Percentiles rank a stretch among this genome's conserved stretches.
These are phyloP conservation scores for Sporothrix pallida DNA, from an alignment of 2,329 filamentous ascomycete species.

Conservation along the genomic window DNA sequence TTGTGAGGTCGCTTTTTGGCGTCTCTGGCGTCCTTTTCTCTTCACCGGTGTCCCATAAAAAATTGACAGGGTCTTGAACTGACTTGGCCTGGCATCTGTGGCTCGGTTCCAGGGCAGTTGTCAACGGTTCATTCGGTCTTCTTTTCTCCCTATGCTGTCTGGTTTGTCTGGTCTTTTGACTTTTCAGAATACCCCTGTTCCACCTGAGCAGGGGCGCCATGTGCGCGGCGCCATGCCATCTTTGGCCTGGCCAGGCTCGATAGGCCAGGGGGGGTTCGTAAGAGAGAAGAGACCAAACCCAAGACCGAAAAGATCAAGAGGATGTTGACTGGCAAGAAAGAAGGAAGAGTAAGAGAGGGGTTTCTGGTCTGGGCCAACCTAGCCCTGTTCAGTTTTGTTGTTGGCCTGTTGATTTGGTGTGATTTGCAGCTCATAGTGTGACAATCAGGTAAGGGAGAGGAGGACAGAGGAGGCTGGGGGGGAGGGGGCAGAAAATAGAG, in stretches of 20 bases:
- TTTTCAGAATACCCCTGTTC: constrained; percentile 1
- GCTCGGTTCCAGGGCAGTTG: constrained; percentile 12
- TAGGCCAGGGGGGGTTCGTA: neutral
- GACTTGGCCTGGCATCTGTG: neutral
- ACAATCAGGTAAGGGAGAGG: neutral
- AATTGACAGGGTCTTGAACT: neutral
- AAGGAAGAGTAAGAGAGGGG: neutral
- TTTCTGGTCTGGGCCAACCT: neutral
- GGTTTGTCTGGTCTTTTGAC: neutral
- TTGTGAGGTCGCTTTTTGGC: constrained; percentile 3
- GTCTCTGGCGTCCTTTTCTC: neutral
- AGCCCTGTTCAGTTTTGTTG: neutral
- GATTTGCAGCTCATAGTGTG: neutral
- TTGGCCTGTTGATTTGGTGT: neutral
- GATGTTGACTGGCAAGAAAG: neutral
- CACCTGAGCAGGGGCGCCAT: constrained; percentile 35
- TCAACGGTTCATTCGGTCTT: constrained; percentile 2
- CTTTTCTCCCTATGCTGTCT: neutral
- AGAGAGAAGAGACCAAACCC: neutral
- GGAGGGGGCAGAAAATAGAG: neutral
- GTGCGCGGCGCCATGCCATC: constrained; percentile 34
- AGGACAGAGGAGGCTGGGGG: neutral
- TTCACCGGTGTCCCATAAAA: constrained; percentile 24
- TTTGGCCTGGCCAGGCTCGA: constrained; percentile 27
- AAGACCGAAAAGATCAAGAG: neutral